Evolutionary conservation across 1,139 yeast species (phyloP), one percentile per base, ranked within the genome.

Genomic region (Suhomyces guaymorum): DNA sequence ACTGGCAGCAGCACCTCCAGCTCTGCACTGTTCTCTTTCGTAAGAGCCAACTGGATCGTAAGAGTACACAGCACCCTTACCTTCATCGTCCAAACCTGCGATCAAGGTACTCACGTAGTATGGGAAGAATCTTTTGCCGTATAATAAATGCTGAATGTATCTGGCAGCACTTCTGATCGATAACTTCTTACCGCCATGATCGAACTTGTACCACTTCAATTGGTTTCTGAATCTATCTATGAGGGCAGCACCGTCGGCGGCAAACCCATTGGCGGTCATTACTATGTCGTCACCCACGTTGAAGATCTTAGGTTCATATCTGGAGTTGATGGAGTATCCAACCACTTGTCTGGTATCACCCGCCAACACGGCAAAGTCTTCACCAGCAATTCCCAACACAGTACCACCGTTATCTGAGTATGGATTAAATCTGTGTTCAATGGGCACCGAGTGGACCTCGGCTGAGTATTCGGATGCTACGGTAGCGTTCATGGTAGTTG

Each of bases 1-100:
- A 48, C 92, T 80, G 2, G 97, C 94, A 21, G 97, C 97, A 6
- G 97, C 94, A 28, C 98, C 98, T 43, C 96, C 97, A 1, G 97
- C 97, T 55, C 97, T 79, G 65, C 97, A 88, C 58, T 89, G 96
- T 60, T 90, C 97, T 54, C 97, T 80, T 66, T 94, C 98, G 59
- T 92, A 94, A 2, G 96, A 87, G 5, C 98, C 98, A 39, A 92
- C 96, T 1, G 98, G 98, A 58, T 92, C 98, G 59, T 88, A 92
- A 5, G 97, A 89, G 61, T 86, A 92, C 24, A 92, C 88, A 2
- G 96, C 92, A 32, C 98, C 98, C 52, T 81, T 82, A 11, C 97
- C 97, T 47, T 89, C 88, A 40, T 86, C 95, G 55, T 90, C 97
- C 46, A 92, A 71, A 8, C 98, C 98, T 2, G 96, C 97, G 54